A percentile compares a stretch with the other conserved stretches of the same genome.
Evolutionary conservation across 495 filamentous ascomycete genomes (phyloP).

Genomic region (Aspergillus affinis): DNA sequence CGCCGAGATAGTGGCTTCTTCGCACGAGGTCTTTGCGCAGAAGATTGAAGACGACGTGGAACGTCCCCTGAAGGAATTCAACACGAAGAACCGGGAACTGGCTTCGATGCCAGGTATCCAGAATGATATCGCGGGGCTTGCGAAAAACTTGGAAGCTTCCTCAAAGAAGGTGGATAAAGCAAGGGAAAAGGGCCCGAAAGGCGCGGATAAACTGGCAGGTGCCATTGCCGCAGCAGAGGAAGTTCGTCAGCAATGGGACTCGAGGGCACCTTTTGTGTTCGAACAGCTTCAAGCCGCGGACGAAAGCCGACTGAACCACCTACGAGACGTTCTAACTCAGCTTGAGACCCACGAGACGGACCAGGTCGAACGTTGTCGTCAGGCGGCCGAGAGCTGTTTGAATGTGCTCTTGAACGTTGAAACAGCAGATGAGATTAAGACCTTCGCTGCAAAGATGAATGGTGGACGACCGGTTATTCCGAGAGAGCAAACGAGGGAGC

Average conservation of each 20-base stretch:
- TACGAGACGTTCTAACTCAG: conserved; percentile 91
- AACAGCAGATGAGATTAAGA: conserved; percentile 86
- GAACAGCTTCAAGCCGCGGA: conserved; percentile 92
- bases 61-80: conserved; percentile 72
- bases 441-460: conserved; percentile 62
- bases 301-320: conserved; percentile 83
- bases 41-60: conserved; percentile 93
- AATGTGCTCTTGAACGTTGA: conserved; percentile 84
- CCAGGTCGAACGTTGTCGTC: conserved; percentile 73
- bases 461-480: conserved; percentile 27
- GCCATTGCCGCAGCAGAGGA: conserved; percentile 74
- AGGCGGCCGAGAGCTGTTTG: conserved; percentile 76
- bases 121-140: conserved; percentile 74
- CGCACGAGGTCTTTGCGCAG: conserved; percentile 78
- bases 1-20: conserved; percentile 74
- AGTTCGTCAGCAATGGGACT: conserved; percentile 85
- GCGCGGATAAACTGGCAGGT: conserved; percentile 74
- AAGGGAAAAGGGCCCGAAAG: conserved; percentile 73
- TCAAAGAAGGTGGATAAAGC: conserved; percentile 89
- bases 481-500: conserved; percentile 14
- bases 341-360: conserved; percentile 92
- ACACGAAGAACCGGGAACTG: conserved; percentile 75
- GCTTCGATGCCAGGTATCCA: conserved; percentile 80
- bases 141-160: conserved; percentile 79
- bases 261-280: conserved; percentile 92